These are phyloP conservation scores for Hypoxylon sp. DNA, from an alignment of 2,329 filamentous ascomycete genomes.

Conservation along the genomic window DNA sequence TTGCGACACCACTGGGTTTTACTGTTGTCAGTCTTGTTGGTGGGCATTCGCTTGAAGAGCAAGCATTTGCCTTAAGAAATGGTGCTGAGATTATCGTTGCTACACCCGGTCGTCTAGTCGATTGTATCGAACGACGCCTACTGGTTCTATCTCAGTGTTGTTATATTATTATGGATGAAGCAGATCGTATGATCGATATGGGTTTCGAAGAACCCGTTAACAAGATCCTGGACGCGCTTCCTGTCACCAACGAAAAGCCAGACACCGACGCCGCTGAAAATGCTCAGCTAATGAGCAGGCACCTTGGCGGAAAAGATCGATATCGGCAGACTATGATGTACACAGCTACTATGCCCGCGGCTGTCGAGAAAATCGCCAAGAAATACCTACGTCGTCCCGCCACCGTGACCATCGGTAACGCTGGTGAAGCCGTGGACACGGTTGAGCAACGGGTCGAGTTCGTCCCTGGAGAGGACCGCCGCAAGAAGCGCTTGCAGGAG, in stretches of 20 bases:
- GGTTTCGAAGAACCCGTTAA: constrained; percentile 98
- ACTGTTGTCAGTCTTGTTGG: constrained; percentile 98
- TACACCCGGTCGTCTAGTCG: constrained; percentile 96
- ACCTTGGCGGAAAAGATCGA: constrained; percentile 79
- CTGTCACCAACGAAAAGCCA: constrained; percentile 93
- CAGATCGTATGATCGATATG: constrained; percentile 98
- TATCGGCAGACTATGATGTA: constrained; percentile 99
- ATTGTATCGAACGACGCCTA: constrained; percentile 94
- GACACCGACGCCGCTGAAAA: constrained; percentile 94
- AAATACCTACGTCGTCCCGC: constrained; percentile 95
- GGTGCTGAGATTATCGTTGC: constrained; percentile 98
- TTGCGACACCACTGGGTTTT: constrained; percentile 90
- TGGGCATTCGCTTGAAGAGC: constrained; percentile 94
- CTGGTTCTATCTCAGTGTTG: constrained; percentile 96
- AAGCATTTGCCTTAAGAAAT: constrained; percentile 89
- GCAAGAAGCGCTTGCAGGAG: constrained; percentile 95
- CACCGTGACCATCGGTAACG: constrained; percentile 93
- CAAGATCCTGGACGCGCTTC: constrained; percentile 95
- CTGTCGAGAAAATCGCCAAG: constrained; percentile 95
- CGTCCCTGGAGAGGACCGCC: constrained; percentile 89
- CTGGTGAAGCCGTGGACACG: constrained; percentile 95
- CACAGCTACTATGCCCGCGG: constrained; percentile 95
- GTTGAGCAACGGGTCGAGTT: constrained; percentile 98
- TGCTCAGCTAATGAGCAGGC: constrained; percentile 84
- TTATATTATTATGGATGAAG: constrained; percentile 99